Base-by-base conservation (phyloP, 164 flowering plant species). In the Paratinospora sagittata region DNA sequence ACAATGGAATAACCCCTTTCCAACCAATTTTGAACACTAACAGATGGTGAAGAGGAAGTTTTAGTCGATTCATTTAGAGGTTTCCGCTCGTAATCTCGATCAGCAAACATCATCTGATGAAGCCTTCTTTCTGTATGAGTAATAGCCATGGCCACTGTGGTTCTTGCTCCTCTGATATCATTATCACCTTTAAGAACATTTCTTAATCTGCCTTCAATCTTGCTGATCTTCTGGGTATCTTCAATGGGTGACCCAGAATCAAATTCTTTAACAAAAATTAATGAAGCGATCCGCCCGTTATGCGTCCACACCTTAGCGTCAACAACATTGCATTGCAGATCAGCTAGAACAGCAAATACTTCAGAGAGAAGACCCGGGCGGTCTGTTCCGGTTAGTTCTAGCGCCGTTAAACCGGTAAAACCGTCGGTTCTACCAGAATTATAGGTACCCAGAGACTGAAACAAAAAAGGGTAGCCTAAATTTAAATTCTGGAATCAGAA, bases 241-340 rank as follows among this genome's bases (percentile, higher is more conserved):
- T 85, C 83, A 71, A 91, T 89, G 27, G 92, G 88, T 41, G 80
- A 66, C 19, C 90, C 90, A 0, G 88, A 89, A 67, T 81, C 77
- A 68, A 80, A 77, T 70, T 95, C 98, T 41, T 86, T 89, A 30
- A 95, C 90, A 72, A 87, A 85, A 64, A 95, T 88, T 8, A 92
- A 83, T 27, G 98, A 93, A 21, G 99, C 99, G 70, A 94, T 94
- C 68, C 97, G 77, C 30, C 86, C 80, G 65, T 91, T 92, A 76
- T 95, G 99, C 0, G 99, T 92, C 99, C 99, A 95, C 66, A 92
- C 81, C 78, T 90, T 97, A 12, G 97, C 96, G 75, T 86, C 88
- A 16, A 90, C 96, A 23, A 95, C 93, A 71, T 86, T 90, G 75
- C 97, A 95, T 47, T 85, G 84, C n/a, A 90, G 90, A 62, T 89